Conservation (phyloP, 768 basidiomycete genomes). For the Mycena rebaudengoi region DNA sequence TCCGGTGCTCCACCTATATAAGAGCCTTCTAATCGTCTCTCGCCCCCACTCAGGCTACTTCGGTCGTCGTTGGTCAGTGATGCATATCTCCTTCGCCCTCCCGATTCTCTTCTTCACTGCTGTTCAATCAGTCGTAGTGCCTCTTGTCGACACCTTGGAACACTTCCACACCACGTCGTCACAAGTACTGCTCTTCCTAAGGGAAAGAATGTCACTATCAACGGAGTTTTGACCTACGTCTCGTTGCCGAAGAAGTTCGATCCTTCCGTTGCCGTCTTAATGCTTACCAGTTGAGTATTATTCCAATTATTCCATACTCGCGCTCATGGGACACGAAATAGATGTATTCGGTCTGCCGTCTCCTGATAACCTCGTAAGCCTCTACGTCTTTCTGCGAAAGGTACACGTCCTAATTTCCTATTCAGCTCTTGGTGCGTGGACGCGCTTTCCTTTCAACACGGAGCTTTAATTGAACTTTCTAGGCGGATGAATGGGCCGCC, state of each 20-base stretch:
- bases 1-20: no score
- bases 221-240: slow-evolving; percentile 26
- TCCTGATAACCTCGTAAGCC: slow-evolving; percentile 21
- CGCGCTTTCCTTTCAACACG: no score
- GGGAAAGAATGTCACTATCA: slow-evolving; percentile 26
- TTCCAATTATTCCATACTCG: not conserved
- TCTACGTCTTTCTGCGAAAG: not conserved
- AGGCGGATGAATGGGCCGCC: slow-evolving; percentile 29
- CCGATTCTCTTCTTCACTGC: slow-evolving; percentile 9
- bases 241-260: slow-evolving; percentile 22
- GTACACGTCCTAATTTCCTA: not conserved
- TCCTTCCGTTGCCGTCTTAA: slow-evolving; percentile 13
- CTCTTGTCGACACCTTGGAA: not conserved
- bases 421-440: slow-evolving; percentile 1
- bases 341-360: slow-evolving; percentile 27
- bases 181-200: not conserved
- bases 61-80: no score
- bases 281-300: slow-evolving; percentile 13
- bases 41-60: no score
- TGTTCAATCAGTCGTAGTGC: slow-evolving; percentile 2
- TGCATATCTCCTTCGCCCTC: not conserved
- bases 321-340: not conserved
- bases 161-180: slow-evolving; percentile 4
- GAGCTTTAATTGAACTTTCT: not conserved
- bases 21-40: no score